These are phyloP conservation scores for Mallotus repandus DNA, from an alignment of 441 rosid genomes.

Conservation along the genomic window DNA sequence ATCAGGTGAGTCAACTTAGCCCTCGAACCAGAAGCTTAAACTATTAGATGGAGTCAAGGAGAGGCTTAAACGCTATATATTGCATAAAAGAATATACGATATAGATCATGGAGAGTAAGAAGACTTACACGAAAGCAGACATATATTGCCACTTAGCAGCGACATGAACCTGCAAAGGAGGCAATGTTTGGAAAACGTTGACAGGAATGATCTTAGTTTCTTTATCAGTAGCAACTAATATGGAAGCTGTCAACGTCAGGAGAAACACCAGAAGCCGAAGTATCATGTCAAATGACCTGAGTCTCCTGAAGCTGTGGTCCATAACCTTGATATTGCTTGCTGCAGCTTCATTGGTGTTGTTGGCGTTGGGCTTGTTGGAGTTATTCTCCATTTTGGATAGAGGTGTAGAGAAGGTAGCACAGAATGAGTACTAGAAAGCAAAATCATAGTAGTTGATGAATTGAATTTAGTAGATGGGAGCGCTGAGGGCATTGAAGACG, in stretches of 20 bases:
- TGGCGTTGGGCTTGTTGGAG: not conserved
- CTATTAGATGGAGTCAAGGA: no score
- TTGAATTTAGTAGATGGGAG: not conserved
- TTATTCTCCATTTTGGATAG: not conserved
- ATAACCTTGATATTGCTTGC: not conserved
- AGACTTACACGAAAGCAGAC: not conserved
- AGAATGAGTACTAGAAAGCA: not conserved
- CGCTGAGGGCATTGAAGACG: not conserved
- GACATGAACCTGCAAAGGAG: not conserved
- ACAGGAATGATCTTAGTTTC: not conserved
- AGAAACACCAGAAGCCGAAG: not conserved
- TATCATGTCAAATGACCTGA: not conserved
- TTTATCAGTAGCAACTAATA: not conserved
- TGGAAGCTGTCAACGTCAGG: not conserved
- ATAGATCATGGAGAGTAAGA: not conserved
- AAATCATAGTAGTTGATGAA: not conserved
- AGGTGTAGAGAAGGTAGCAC: no score
- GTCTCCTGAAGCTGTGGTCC: not conserved
- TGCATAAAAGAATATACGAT: not conserved
- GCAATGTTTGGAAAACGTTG: not conserved
- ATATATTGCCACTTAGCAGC: conserved; percentile 1
- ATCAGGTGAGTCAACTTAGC: no score
- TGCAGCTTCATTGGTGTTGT: not conserved
- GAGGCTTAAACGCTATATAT: no score
- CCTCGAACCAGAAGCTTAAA: no score